Evolutionary conservation across 2,329 filamentous ascomycete species (phyloP).

Genomic region (Colletotrichum lupini): DNA sequence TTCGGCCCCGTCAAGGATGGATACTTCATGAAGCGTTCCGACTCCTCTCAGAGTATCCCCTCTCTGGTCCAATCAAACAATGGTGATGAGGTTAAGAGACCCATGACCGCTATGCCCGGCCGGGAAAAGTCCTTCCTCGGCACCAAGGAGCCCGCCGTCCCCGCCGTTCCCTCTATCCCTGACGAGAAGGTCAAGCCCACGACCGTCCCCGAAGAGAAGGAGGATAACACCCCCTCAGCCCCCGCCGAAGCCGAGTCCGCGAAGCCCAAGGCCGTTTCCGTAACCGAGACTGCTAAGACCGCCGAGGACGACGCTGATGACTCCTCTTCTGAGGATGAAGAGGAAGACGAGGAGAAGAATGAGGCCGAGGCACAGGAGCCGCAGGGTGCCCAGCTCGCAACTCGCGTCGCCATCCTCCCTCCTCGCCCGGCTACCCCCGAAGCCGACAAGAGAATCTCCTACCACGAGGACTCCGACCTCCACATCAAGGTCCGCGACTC

Average conservation of each 20-base stretch:
- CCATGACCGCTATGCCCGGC: slow-evolving; percentile 32
- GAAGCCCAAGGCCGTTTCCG: slow-evolving; percentile 9
- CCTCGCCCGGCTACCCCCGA: slow-evolving; percentile 24
- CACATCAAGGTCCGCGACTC: slow-evolving; percentile 28
- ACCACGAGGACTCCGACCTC: slow-evolving; percentile 29
- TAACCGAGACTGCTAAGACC: slow-evolving; percentile 19
- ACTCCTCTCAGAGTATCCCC: slow-evolving; percentile 27
- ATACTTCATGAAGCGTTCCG: slow-evolving; percentile 28
- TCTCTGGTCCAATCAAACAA: slow-evolving; percentile 22
- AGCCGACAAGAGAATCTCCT: slow-evolving; percentile 22
- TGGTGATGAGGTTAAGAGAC: slow-evolving; percentile 13
- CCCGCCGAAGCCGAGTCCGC: slow-evolving; percentile 4
- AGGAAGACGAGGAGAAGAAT: slow-evolving; percentile 26
- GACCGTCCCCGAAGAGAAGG: neutral
- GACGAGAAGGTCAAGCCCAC: neutral
- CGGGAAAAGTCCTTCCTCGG: slow-evolving; percentile 21
- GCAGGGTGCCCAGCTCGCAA: slow-evolving; percentile 29
- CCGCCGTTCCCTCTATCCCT: neutral
- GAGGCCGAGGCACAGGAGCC: slow-evolving; percentile 8
- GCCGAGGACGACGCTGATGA: slow-evolving; percentile 13
- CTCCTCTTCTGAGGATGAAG: slow-evolving; percentile 22
- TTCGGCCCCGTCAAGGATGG: slow-evolving; percentile 32
- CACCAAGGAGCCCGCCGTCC: slow-evolving; percentile 10
- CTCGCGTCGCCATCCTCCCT: slow-evolving; percentile 25
- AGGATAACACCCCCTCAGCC: neutral